phyloP scores from a whole-genome alignment of 352 stramenopile species.

The Phytophthora niederhauseri region DNA sequence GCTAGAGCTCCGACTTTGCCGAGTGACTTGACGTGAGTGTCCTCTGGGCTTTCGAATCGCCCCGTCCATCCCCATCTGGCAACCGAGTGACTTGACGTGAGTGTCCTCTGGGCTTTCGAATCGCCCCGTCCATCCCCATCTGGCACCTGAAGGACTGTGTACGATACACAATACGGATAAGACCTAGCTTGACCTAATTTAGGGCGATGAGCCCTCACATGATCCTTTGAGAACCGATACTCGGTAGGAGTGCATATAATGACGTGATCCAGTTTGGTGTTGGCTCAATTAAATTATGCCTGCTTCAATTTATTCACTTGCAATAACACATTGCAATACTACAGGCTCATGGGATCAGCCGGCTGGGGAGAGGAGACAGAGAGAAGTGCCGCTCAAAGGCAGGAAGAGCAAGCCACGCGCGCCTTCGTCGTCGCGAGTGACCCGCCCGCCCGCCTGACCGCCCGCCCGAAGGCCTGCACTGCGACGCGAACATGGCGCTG shows the following conservation, averaged over 20 bases:
- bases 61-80: neutral
- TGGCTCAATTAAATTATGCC: no score
- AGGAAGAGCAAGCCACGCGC: constrained; percentile 8
- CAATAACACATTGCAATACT: neutral
- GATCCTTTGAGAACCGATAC: no score
- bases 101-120: constrained; percentile 37
- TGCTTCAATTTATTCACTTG: no score
- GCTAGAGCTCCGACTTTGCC: constrained; percentile 25
- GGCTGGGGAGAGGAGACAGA: constrained; percentile 13
- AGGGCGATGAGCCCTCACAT: neutral
- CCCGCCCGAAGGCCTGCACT: neutral
- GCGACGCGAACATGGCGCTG: constrained; percentile 38
- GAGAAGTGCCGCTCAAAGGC: constrained; percentile 1
- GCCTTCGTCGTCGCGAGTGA: neutral
- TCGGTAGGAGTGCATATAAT: no score
- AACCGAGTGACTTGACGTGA: constrained; percentile 38
- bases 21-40: constrained; percentile 40
- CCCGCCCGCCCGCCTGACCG: neutral
- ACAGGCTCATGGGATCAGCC: constrained; percentile 10
- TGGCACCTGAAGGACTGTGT: neutral
- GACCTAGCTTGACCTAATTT: neutral
- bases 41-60: constrained; percentile 33
- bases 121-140: constrained; percentile 2
- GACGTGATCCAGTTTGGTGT: no score
- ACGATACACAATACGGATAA: neutral